Evolutionary conservation across 768 basidiomycete genomes (phyloP), one percentile per base, ranked within the genome.

Genomic region (Tulasnella sp.): DNA sequence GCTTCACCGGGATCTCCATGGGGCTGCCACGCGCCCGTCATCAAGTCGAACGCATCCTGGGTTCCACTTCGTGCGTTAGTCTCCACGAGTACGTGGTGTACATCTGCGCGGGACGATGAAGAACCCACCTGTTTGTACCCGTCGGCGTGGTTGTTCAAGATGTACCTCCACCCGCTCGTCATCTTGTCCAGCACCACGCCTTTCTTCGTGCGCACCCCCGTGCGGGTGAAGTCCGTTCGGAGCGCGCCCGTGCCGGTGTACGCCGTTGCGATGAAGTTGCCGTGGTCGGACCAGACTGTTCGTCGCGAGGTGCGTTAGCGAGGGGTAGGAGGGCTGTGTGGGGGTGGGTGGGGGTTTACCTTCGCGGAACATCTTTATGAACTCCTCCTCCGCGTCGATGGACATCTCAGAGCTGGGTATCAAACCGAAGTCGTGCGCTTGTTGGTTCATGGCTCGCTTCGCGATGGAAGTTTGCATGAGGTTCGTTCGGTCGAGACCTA

Each of bases 121-220:
- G 34, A 7, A n/a, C 63, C 14, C 64, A 37, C 64, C 64, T 65
- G 64, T 37, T 65, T 65, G 35, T 65, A 65, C 6, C 97, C 97
- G 79, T 98, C 97, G 75, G 97, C 91, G 81, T 92, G 92, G 78
- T 96, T 98, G 83, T 98, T 98, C 84, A 90, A 94, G 76, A 98
- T 78, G 78, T 98, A 99, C 74, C 97, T 87, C 81, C 87, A 83
- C 0, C 87, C 79, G 29, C 90, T 89, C 79, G 97, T 98, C 79
- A 87, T 83, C 0, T 92, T 92, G 80, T 99, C 97, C 76, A 94
- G 88, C 44, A 97, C 76, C 34, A 81, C 79, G 36, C 97, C 97
- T 74, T 89, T 86, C 68, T 82, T 86, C 3, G 94, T 95, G 39
- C 97, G 86, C 79, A 90, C 89, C 77, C 94, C 95, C 0, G 95